Base-by-base conservation (phyloP, 768 basidiomycete genomes). In the Collybiopsis luxurians region DNA sequence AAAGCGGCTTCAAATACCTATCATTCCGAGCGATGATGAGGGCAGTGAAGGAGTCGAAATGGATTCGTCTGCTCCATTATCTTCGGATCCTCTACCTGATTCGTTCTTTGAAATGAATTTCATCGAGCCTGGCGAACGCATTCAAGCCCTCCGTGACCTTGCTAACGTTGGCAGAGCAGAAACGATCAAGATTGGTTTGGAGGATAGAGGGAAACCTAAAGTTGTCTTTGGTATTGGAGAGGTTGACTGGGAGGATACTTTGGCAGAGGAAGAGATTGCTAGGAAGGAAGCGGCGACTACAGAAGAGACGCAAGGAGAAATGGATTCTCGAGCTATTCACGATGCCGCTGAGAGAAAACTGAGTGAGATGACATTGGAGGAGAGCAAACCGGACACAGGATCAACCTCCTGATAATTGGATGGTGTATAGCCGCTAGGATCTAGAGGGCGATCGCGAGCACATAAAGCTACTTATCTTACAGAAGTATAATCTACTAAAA, bases 161-260 rank as follows among this genome's bases (percentile, higher is more conserved):
- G 78, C 86, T 6, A 66, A 73, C 28, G 64, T 70, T 17, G 86
- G 85, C 0, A 71, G 74, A 24, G 60, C 67, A 45, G 71, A 81
- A 44, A 75, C 75, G 2, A 63, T 74, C 49, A 62, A 67, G n/a
- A 57, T 75, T 53, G 73, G 64, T 23, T 55, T 61, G 54, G 61
- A 69, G 58, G 71, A 79, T 28, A 71, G 66, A 44, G 82, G 79
- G 0, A 73, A 69, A 63, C 75, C 74, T 27, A 82, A 79, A 65
- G 68, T 81, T 59, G 78, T 81, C 21, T 74, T 69, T 67, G 70
- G 72, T 9, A 28, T 47, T 17, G 54, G 54, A 28, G 54, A 55
- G 17, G 31, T 55, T 27, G 44, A 34, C 12, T 55, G 54, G 54
- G 54, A 54, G 10, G 53, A 54, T 19, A 23, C 53, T 10, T 21